Percentiles rank a stretch among this genome's conserved stretches.
These are phyloP conservation scores for Kodamaea derodonti DNA, from an alignment of 1,139 yeast genomes.

Conservation along the genomic window DNA sequence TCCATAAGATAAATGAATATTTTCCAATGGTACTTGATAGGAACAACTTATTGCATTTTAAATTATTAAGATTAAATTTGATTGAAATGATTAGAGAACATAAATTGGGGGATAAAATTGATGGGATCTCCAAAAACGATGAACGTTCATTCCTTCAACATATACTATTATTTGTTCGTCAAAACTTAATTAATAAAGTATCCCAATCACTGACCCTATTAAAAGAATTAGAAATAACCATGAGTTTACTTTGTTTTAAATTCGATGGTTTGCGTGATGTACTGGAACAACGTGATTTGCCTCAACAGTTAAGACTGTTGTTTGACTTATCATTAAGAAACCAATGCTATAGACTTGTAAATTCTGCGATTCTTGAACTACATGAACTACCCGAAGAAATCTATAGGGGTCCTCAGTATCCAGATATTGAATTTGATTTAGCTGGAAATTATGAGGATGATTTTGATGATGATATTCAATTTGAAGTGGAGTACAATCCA, in stretches of 20 bases:
- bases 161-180: slow-evolving; percentile 58
- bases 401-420: slow-evolving; percentile 7
- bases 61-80: slow-evolving; percentile 54
- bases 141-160: slow-evolving; percentile 52
- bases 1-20: slow-evolving; percentile 40
- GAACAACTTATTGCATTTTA: slow-evolving; percentile 58
- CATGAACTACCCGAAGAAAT: slow-evolving; percentile 9
- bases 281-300: slow-evolving; percentile 44
- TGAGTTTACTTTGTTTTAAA: slow-evolving; percentile 62
- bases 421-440: slow-evolving; percentile 5
- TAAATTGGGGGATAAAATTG: slow-evolving; percentile 18
- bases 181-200: slow-evolving; percentile 57
- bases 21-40: slow-evolving; percentile 55
- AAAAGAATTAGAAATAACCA: slow-evolving; percentile 64
- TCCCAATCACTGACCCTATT: slow-evolving; percentile 46
- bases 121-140: neutral
- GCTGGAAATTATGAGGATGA: slow-evolving; percentile 4
- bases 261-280: slow-evolving; percentile 35
- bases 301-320: slow-evolving; percentile 47
- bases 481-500: slow-evolving; percentile 6
- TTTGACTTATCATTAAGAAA: slow-evolving; percentile 53
- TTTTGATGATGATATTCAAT: slow-evolving; percentile 11
- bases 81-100: slow-evolving; percentile 62
- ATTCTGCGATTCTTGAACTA: slow-evolving; percentile 41
- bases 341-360: slow-evolving; percentile 58